Evolutionary conservation across 805 yeast genomes (phyloP), one percentile per base, ranked within the genome.

Genomic region (Candida coquimbonensis): DNA sequence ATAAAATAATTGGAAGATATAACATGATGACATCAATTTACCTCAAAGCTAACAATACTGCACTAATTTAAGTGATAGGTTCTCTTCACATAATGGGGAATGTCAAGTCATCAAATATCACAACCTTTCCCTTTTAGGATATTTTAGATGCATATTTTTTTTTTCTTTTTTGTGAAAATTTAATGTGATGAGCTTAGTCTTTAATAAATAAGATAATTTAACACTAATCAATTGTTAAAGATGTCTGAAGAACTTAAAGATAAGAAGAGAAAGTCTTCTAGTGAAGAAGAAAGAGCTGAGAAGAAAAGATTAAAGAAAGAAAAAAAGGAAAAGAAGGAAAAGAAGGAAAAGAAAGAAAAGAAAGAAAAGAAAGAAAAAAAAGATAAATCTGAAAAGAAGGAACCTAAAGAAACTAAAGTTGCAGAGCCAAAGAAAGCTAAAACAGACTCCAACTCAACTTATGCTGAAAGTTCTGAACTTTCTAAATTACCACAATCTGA

Each of bases 401-500:
- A 35, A n/a, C 67, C 67, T 55, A 61, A 65, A 52, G n/a, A 55
- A 61, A 17, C 34, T 7, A 31, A 31, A 57, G 51, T 9, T 33
- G 29, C 31, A 11, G 25, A 36, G 36, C n/a, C 36, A 14, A 14
- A 27, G 13, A 9, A 36, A 14, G 5, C 31, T 8, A 13, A 29
- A 11, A 9, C 31, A 11, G 11, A 40, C 4, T 21, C 56, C 14
- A 26, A 40, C 14, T 19, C 48, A 13, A 48, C 46, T 9, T 73
- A 74, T 50, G 57, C 55, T 9, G 74, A 75, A 55, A 67, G 70
- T 13, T 55, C 63, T 14, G 66, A 67, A 14, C 62, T 74, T 42
- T 51, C 72, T 14, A 51, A 61, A 17, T 60, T 72, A 37, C 69
- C 83, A 7, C 76, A 75, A 52, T 59, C 74, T 7, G 87, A 81